Evolutionary conservation across 202 grass and related monocot genomes (phyloP).

Genomic region (Saccharum hybrid): DNA sequence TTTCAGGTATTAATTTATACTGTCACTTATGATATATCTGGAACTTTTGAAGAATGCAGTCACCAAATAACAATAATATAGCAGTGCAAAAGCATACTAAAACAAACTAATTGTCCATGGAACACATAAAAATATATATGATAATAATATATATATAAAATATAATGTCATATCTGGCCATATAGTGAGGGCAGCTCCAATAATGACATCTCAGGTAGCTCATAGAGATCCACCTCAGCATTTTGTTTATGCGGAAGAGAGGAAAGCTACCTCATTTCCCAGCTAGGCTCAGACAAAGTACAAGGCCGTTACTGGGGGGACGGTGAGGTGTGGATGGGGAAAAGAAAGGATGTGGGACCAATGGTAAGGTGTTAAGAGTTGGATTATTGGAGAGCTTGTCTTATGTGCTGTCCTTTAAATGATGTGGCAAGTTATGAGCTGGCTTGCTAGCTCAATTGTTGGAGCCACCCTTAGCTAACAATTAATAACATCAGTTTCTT

Average conservation of each 20-base stretch:
- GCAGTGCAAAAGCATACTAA: background rate
- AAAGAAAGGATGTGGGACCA: background rate
- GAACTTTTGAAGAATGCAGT: constrained; percentile 35
- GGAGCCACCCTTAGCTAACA: constrained; percentile 13
- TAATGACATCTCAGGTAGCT: background rate
- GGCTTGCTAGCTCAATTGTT: background rate
- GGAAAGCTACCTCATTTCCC: background rate
- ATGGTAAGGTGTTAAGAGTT: background rate
- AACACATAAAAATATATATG: background rate
- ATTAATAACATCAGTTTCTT: background rate
- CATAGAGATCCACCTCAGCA: background rate
- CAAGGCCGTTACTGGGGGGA: background rate
- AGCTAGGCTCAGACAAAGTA: background rate
- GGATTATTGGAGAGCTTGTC: background rate
- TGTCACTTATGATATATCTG: background rate
- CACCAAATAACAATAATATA: constrained; percentile 10
- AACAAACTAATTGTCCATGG: background rate
- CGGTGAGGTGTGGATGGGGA: background rate
- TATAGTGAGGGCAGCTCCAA: background rate
- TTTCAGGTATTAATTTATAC: background rate
- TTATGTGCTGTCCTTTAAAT: no score
- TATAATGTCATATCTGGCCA: background rate
- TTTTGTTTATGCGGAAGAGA: background rate
- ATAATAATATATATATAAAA: background rate
- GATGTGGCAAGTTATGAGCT: background rate